Percentiles rank a stretch among this genome's conserved stretches.
These are phyloP conservation scores for Flaveria trinervia DNA, from an alignment of 129 eudicot species.

Conservation along the genomic window DNA sequence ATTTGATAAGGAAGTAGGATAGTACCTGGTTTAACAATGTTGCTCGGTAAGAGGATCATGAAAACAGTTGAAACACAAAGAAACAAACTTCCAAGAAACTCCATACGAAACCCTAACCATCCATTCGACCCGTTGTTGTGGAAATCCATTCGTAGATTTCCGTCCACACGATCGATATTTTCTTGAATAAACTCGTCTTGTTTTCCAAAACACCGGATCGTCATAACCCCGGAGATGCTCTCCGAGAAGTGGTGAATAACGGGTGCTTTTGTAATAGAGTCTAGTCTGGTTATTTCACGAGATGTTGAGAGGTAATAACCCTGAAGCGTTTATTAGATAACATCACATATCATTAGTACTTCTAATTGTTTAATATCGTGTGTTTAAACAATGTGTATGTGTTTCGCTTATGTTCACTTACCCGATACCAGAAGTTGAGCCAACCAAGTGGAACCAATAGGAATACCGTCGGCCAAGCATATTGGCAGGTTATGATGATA, in stretches of 20 bases:
- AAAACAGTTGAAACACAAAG: conserved; percentile 56
- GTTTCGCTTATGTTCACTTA: conserved; percentile 24
- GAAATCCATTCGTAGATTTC: conserved; percentile 62
- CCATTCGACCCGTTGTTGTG: conserved; percentile 65
- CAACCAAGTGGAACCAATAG: conserved; percentile 61
- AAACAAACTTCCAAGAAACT: conserved; percentile 58
- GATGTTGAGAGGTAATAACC: conserved; percentile 68
- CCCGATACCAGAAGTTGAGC: conserved; percentile 83
- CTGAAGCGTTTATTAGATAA: conserved; percentile 25
- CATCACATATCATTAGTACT: not conserved
- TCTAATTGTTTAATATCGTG: not conserved
- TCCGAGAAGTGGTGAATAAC: conserved; percentile 71
- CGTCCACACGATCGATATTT: conserved; percentile 54
- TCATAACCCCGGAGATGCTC: conserved; percentile 67
- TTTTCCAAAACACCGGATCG: conserved; percentile 54
- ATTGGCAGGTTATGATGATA: conserved; percentile 56
- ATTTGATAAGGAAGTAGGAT: not conserved
- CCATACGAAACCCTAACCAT: conserved; percentile 79
- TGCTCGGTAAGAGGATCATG: conserved; percentile 60
- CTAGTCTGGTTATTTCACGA: conserved; percentile 70
- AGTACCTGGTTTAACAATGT: conserved; percentile 55
- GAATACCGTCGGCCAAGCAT: conserved; percentile 73
- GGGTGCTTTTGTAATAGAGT: conserved; percentile 71
- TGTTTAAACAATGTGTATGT: not conserved
- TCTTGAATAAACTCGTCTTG: conserved; percentile 52